Percentiles rank a stretch among this genome's conserved stretches.
phyloP scores from a whole-genome alignment of 1,139 yeast genomes.

The Yamadazyma songkhlaensis region DNA sequence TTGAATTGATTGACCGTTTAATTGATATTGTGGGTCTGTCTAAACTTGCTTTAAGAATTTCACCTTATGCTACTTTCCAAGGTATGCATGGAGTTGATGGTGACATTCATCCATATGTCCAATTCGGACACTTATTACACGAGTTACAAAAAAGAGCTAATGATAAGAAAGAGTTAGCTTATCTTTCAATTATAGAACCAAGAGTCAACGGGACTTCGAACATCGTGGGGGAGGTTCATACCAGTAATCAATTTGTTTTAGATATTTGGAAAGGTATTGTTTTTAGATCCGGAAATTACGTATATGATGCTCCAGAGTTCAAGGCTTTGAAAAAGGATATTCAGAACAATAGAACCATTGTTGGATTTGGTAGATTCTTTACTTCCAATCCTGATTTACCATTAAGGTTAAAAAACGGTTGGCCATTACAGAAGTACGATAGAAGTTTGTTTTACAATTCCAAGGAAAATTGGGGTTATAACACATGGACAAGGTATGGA shows the following conservation, averaged over 20 bases:
- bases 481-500: constrained; percentile 12
- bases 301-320: constrained; percentile 23
- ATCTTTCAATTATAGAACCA: constrained; percentile 53
- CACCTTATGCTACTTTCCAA: constrained; percentile 53
- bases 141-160: constrained; percentile 40
- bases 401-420: constrained; percentile 43
- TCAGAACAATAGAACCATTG: constrained; percentile 36
- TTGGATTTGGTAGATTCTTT: constrained; percentile 46
- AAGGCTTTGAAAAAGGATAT: constrained; percentile 20
- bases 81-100: constrained; percentile 37
- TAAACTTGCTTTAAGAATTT: constrained; percentile 54
- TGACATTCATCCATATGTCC: constrained; percentile 32
- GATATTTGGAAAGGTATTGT: constrained; percentile 48
- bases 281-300: constrained; percentile 47
- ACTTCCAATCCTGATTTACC: constrained; percentile 54
- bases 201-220: constrained; percentile 17
- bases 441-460: constrained; percentile 16
- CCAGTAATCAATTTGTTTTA: constrained; percentile 32
- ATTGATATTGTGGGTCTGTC: constrained; percentile 47
- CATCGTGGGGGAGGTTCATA: constrained; percentile 12
- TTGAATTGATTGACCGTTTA: constrained; percentile 56
- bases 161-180: constrained; percentile 43
- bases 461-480: constrained; percentile 19
- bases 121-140: constrained; percentile 30
- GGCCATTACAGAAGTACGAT: constrained; percentile 27